phyloP scores from a whole-genome alignment of 2,329 filamentous ascomycete species.

The Arthrinium phaeospermum region DNA sequence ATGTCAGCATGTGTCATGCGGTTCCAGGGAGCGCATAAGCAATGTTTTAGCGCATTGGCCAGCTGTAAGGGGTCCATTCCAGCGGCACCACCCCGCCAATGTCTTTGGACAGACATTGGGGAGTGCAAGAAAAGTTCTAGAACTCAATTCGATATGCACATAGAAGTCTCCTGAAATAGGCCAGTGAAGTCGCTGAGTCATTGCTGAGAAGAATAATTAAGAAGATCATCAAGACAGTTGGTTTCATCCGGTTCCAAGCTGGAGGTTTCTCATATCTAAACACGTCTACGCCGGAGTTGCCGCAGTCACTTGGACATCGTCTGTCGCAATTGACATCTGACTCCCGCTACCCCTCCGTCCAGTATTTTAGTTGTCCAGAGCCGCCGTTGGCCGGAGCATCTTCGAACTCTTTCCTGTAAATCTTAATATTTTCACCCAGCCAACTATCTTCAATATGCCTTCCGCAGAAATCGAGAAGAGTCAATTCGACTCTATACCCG shows the following conservation, averaged over 20 bases:
- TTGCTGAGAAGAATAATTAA: constrained; percentile 9
- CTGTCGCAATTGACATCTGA: constrained; percentile 17
- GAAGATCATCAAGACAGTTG: background rate
- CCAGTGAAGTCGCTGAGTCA: background rate
- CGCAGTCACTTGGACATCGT: background rate
- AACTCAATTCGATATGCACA: background rate
- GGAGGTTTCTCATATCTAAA: background rate
- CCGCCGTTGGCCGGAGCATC: background rate
- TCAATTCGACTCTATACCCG: constrained; percentile 69
- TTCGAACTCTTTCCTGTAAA: background rate
- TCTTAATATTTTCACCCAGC: constrained; percentile 19
- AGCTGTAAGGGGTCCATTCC: constrained; percentile 17
- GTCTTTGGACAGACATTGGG: background rate
- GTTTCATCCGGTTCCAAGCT: background rate
- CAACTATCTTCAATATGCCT: constrained; percentile 50
- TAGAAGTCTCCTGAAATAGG: background rate
- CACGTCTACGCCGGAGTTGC: constrained; percentile 1
- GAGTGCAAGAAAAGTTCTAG: constrained; percentile 17
- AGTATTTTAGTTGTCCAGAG: background rate
- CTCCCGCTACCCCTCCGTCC: constrained; percentile 13
- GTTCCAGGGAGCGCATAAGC: background rate
- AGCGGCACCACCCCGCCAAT: constrained; percentile 18
- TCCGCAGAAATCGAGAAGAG: constrained; percentile 54
- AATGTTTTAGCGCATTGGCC: constrained; percentile 7
- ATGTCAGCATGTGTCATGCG: constrained; percentile 20